Base-by-base conservation (phyloP, 768 basidiomycete genomes). In the Royoungia palumana region DNA sequence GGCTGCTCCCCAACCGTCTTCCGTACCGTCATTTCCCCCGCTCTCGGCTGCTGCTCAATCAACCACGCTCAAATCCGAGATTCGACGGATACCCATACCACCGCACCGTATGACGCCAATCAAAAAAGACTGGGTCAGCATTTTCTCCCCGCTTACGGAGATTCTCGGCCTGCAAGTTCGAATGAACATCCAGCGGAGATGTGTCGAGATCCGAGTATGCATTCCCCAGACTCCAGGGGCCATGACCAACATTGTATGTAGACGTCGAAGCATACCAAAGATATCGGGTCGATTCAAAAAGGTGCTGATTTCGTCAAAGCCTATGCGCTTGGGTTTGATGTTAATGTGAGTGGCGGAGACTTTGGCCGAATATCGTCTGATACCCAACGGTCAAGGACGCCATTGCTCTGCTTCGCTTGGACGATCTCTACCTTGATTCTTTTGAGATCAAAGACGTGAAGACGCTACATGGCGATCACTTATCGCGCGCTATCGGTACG, bases 371-470 rank as follows among this genome's bases (percentile, higher is more conserved):
- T n/a, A 25, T 50, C 27, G 19, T 39, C 52, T 42, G 38, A 53
- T 44, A 2, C n/a, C 32, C 37, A 44, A 49, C 25, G 11, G 40
- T 2, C 44, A 53, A 97, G 91, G 96, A 99, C 59, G 85, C 95
- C 6, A 89, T 99, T 55, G 96, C 96, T 6, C 83, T 99, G 21
- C 79, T 99, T 28, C 83, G 96, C 53, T 68, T 99, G 59, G 96
- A 99, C 64, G 96, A 98, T 65, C 80, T 99, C 13, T 99, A 98
- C 67, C 87, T 99, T 39, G 96, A 98, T 62, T 94, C 94, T 3
- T 96, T 96, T 62, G 96, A 99, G 70, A 95, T 99, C 69, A 98
- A 98, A 68, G 96, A 99, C 58, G 94, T 98, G 44, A 99, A 99
- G 73, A 95, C 92, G 0, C 78, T 99, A 7, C 94, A 96, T 51